Conservation (phyloP, 1,284 basidiomycete species). For the Waitea zeae region DNA sequence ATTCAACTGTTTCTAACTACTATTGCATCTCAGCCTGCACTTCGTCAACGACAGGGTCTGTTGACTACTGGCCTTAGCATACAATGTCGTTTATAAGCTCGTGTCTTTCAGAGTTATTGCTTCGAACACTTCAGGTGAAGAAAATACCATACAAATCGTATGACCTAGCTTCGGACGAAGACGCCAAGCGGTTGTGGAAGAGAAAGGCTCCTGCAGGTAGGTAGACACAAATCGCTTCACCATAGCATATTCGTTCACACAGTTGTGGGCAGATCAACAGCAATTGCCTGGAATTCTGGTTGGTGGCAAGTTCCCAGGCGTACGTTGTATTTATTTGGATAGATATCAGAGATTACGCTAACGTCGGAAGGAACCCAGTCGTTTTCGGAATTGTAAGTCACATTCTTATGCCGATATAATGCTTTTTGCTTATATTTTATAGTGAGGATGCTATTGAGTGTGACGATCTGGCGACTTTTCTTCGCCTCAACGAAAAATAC, state of each 20-base stretch:
- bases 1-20: conserved; percentile 72
- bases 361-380: conserved; percentile 20
- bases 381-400: conserved; percentile 37
- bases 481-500: conserved; percentile 56
- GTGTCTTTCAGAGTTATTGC: conserved; percentile 37
- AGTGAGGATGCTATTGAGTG: conserved; percentile 73
- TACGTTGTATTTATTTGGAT: conserved; percentile 18
- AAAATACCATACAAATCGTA: conserved; percentile 66
- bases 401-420: conserved; percentile 3
- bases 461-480: conserved; percentile 47
- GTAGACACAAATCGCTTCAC: too few relatives aligned
- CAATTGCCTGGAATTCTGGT: conserved; percentile 67
- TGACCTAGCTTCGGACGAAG: conserved; percentile 67
- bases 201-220: conserved; percentile 59
- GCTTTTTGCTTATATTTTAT: conserved; percentile 7
- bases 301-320: conserved; percentile 45
- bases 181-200: conserved; percentile 63
- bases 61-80: conserved; percentile 3
- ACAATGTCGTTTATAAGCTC: neutral
- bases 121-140: conserved; percentile 66
- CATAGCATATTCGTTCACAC: too few relatives aligned
- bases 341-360: conserved; percentile 15
- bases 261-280: conserved; percentile 50
- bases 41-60: conserved; percentile 56
- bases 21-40: conserved; percentile 58